phyloP scores from a whole-genome alignment of 2,329 filamentous ascomycete species.

The Colletotrichum navitas region DNA sequence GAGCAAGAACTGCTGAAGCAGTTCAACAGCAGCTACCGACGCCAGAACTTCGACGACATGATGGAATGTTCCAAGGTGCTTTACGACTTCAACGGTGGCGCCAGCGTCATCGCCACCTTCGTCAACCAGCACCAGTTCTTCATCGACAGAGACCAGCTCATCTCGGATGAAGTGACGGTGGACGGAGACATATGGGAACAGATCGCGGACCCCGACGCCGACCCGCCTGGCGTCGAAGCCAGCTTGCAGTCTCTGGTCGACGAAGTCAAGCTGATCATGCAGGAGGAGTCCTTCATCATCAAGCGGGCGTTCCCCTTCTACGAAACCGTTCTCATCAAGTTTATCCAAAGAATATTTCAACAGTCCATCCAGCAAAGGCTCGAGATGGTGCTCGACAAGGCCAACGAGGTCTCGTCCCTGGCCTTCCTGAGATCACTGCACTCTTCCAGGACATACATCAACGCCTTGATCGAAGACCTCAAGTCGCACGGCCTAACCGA shows the following conservation, averaged over 20 bases:
- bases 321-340: constrained; percentile 92
- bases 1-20: constrained; percentile 96
- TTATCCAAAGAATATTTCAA: constrained; percentile 95
- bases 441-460: constrained; percentile 90
- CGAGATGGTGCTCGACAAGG: constrained; percentile 96
- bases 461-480: constrained; percentile 87
- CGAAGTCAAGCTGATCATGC: constrained; percentile 94
- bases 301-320: constrained; percentile 96
- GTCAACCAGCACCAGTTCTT: constrained; percentile 99
- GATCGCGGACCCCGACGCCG: constrained; percentile 92
- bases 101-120: constrained; percentile 94
- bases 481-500: constrained; percentile 96
- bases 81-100: constrained; percentile 94
- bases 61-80: constrained; percentile 94
- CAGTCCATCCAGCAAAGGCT: constrained; percentile 97
- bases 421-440: constrained; percentile 93
- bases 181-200: constrained; percentile 89
- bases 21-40: constrained; percentile 96
- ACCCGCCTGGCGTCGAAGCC: constrained; percentile 90
- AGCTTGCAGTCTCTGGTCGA: constrained; percentile 93
- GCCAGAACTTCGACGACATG: constrained; percentile 98
- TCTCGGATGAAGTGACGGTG: constrained; percentile 84
- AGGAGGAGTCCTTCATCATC: constrained; percentile 97
- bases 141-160: constrained; percentile 92
- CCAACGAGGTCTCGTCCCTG: constrained; percentile 88